phyloP scores from a whole-genome alignment of 2,329 filamentous ascomycete species.

The Fusarium tjaetaba region DNA sequence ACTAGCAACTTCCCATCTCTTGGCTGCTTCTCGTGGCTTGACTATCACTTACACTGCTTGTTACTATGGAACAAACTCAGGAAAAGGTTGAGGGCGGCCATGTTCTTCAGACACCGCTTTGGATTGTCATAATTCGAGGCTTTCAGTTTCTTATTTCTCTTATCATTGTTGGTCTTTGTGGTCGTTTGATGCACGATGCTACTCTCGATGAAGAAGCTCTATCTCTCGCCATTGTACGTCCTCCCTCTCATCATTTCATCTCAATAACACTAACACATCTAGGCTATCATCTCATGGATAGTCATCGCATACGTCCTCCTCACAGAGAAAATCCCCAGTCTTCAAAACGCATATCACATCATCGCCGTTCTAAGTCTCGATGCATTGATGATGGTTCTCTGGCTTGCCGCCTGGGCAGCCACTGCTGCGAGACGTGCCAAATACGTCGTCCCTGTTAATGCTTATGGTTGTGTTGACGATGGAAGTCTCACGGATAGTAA shows the following conservation, averaged over 20 bases:
- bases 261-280: conserved; percentile 5
- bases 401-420: conserved; percentile 57
- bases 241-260: accelerated
- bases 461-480: conserved; percentile 49
- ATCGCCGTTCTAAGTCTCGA: conserved; percentile 57
- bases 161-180: conserved; percentile 56
- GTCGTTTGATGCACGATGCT: conserved; percentile 49
- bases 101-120: conserved; percentile 54
- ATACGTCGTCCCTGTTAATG: conserved; percentile 48
- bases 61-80: conserved; percentile 30
- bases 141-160: conserved; percentile 55
- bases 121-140: conserved; percentile 55
- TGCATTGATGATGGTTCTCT: conserved; percentile 56
- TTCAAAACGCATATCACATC: conserved; percentile 54
- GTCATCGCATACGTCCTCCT: conserved; percentile 54
- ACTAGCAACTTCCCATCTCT: background rate
- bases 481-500: conserved; percentile 54
- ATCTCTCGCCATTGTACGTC: conserved; percentile 34
- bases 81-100: conserved; percentile 30
- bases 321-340: conserved; percentile 51
- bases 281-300: conserved; percentile 60
- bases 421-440: conserved; percentile 52
- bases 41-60: background rate
- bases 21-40: background rate
- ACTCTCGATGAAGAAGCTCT: conserved; percentile 34